These are phyloP conservation scores for Trametopsis cervina DNA, from an alignment of 768 basidiomycete genomes.

Conservation along the genomic window DNA sequence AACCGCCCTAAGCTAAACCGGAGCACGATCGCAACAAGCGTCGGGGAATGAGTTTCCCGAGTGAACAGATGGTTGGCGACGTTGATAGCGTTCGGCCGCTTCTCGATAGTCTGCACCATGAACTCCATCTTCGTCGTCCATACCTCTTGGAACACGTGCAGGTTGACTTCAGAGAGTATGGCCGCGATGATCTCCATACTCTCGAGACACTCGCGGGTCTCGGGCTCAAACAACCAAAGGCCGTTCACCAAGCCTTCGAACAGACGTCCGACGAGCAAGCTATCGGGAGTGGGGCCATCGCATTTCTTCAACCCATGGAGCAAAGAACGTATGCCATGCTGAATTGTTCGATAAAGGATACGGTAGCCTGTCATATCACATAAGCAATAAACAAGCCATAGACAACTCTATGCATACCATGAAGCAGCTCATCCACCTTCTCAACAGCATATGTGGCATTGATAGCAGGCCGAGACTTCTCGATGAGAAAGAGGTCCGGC, in stretches of 20 bases:
- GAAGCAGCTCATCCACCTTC: slow-evolving; percentile 73
- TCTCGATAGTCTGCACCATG: slow-evolving; percentile 75
- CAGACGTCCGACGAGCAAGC: slow-evolving; percentile 78
- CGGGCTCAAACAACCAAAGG: slow-evolving; percentile 71
- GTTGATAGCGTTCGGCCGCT: slow-evolving; percentile 72
- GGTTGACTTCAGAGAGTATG: slow-evolving; percentile 75
- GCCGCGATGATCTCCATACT: slow-evolving; percentile 76
- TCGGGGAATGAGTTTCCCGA: slow-evolving; percentile 69
- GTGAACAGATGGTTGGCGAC: slow-evolving; percentile 80
- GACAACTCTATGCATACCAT: slow-evolving; percentile 43
- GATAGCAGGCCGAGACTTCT: slow-evolving; percentile 79
- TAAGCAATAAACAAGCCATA: slow-evolving; percentile 5
- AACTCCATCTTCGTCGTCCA: slow-evolving; percentile 92
- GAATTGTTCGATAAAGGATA: slow-evolving; percentile 77
- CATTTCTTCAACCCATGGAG: slow-evolving; percentile 72
- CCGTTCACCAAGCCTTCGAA: slow-evolving; percentile 82
- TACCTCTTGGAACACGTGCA: slow-evolving; percentile 92
- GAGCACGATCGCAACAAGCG: slow-evolving; percentile 84
- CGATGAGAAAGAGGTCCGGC: slow-evolving; percentile 59
- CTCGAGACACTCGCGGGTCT: slow-evolving; percentile 64
- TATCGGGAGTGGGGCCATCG: slow-evolving; percentile 74
- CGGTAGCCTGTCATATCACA: slow-evolving; percentile 61
- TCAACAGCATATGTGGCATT: slow-evolving; percentile 74
- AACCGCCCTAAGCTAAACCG: slow-evolving; percentile 80
- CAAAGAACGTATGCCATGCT: slow-evolving; percentile 82